Base-by-base conservation (phyloP, 495 filamentous ascomycete genomes). In the Tuber borchii region DNA sequence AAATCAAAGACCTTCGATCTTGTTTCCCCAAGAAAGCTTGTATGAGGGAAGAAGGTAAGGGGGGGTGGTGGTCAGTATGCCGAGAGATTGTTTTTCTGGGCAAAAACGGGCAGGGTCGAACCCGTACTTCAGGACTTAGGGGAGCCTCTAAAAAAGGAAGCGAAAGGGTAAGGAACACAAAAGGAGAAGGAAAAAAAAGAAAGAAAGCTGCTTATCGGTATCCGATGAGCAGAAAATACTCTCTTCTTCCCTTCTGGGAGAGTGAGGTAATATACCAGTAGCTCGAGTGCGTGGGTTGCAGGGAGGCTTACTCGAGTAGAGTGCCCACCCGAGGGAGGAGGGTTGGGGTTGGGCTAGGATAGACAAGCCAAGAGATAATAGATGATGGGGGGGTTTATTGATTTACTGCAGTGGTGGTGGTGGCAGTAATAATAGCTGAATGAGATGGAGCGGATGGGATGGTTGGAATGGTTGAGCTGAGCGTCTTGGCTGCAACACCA, bases 401-500 rank as follows among this genome's bases (percentile, higher is more conserved):
- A 31, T 65, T 65, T 12, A 46, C 48, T 56, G 34, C n/a, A 46
- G 39, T 56, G 45, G 44, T 19, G 70, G 45, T 45, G 39, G 42
- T 39, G 31, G 65, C 20, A 22, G 61, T 44, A 73, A 45, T 46
- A 68, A 48, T 40, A 65, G 73, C 70, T 43, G 76, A 43, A 75
- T 45, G 65, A 68, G 51, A 72, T 20, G 37, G 34, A 42, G 43
- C n/a, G 45, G 75, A 68, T 34, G n/a, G 45, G 73, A 65, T 45
- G 65, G 69, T 43, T 43, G 76, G 75, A 79, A 78, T 72, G 26
- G 56, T 16, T 65, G 56, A 65, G 56, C 12, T 65, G 56, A 65
- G 56, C 12, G 56, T 65, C 78, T 79, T 79, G 78, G 78, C 78
- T 78, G n/a, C 51, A 69, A 65, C 26, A 31, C 73, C 70, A 69